Conservation (phyloP, 208 protist genomes). For the Trypanosomatidae sp. region DNA sequence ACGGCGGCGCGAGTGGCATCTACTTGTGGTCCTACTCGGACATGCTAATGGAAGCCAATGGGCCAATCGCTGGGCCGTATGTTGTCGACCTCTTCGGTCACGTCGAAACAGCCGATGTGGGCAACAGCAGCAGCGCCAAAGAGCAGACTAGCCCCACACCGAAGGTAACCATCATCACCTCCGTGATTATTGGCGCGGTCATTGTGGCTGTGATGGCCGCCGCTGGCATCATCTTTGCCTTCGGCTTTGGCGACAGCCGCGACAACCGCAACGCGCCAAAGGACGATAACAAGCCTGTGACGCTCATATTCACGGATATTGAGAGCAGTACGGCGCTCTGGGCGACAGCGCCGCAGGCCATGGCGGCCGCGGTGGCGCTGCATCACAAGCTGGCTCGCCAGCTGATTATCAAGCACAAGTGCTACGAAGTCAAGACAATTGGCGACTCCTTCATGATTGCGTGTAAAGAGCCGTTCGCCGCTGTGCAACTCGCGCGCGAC, state of each 20-base stretch:
- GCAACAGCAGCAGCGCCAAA: not conserved
- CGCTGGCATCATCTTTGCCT: constrained; percentile 12
- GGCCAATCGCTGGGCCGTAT: constrained; percentile 6
- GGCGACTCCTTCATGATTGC: constrained; percentile 85
- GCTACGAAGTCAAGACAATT: constrained; percentile 76
- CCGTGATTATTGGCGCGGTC: constrained; percentile 1
- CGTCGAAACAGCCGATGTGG: not conserved
- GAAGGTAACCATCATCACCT: constrained; percentile 1
- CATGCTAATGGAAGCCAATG: not conserved
- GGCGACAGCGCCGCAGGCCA: constrained; percentile 35
- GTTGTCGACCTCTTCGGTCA: not conserved
- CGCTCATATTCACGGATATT: constrained; percentile 73
- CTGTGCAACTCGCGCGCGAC: constrained; percentile 44
- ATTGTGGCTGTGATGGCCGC: not conserved
- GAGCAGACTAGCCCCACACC: not conserved
- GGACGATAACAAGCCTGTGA: constrained; percentile 35
- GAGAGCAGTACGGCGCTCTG: constrained; percentile 66
- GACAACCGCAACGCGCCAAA: constrained; percentile 63
- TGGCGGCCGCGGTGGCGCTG: constrained; percentile 39
- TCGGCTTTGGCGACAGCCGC: constrained; percentile 27
- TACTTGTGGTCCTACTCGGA: constrained; percentile 11
- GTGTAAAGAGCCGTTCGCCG: constrained; percentile 28
- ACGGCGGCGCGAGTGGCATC: constrained; percentile 5
- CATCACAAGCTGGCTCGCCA: constrained; percentile 61
- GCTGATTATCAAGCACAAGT: constrained; percentile 54